Conservation (phyloP, 2,329 filamentous ascomycete genomes). For the Talaromyces marneffei region DNA sequence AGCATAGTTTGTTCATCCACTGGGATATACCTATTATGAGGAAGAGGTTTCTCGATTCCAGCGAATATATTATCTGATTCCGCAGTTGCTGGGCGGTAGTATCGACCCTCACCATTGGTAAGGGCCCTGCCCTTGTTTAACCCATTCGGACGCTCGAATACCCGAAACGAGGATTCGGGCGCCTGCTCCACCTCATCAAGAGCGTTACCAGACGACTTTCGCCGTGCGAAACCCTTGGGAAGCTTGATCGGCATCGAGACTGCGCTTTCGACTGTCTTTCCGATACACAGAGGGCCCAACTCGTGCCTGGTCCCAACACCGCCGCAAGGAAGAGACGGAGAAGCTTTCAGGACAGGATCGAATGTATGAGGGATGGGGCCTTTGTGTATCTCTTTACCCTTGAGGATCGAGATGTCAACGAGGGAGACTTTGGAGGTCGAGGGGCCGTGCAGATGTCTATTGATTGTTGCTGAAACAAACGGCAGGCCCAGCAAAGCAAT, state of each 20-base stretch:
- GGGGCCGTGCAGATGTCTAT: background rate
- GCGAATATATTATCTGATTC: constrained; percentile 39
- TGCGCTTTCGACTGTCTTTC: background rate
- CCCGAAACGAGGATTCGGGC: constrained; percentile 46
- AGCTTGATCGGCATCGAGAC: constrained; percentile 50
- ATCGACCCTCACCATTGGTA: constrained; percentile 34
- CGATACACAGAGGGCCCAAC: constrained; percentile 1
- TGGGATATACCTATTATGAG: constrained; percentile 29
- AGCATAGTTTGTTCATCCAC: background rate
- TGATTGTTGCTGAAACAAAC: background rate
- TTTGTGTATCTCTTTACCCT: background rate
- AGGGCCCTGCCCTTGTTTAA: constrained; percentile 37
- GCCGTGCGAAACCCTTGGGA: constrained; percentile 49
- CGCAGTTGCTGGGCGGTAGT: constrained; percentile 28
- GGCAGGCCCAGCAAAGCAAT: background rate
- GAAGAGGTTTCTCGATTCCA: constrained; percentile 27
- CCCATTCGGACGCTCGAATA: constrained; percentile 46
- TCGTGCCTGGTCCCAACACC: background rate
- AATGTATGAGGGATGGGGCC: background rate
- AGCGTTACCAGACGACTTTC: constrained; percentile 51
- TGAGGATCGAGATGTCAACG: background rate
- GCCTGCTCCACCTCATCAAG: constrained; percentile 44
- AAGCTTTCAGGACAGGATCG: background rate
- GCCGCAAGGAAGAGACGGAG: background rate
- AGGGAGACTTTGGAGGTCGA: background rate